These are phyloP conservation scores for Mycena crocata DNA, from an alignment of 768 basidiomycete species.

Conservation along the genomic window DNA sequence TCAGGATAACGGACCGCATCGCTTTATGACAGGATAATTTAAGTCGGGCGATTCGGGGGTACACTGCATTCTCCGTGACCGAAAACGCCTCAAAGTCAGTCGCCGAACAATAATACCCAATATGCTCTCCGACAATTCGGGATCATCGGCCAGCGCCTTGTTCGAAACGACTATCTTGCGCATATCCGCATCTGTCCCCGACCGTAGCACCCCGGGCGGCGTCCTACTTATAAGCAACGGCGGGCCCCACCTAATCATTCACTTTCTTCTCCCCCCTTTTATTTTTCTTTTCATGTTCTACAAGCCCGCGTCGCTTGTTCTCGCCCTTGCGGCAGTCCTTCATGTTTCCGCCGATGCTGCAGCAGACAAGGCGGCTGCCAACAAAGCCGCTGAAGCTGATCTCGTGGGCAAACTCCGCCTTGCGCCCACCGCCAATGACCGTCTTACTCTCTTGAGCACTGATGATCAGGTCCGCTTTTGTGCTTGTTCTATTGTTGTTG, in stretches of 20 bases:
- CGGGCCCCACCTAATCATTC: conserved; percentile 1
- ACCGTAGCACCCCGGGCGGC: background rate
- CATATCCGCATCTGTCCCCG: conserved; percentile 6
- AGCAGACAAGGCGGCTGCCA: background rate
- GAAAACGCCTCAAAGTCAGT: background rate
- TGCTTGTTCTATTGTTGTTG: background rate
- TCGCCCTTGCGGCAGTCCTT: conserved; percentile 9
- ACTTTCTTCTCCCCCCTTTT: conserved; percentile 17
- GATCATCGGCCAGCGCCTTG: background rate
- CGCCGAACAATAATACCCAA: background rate
- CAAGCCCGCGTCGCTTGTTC: conserved; percentile 9
- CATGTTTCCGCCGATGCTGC: conserved; percentile 19
- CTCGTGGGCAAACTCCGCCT: conserved; percentile 24
- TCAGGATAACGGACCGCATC: background rate
- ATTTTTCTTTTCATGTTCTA: conserved; percentile 14
- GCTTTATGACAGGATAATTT: no score
- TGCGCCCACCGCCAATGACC: conserved; percentile 25
- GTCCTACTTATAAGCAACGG: background rate
- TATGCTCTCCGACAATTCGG: conserved; percentile 5
- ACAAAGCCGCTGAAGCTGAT: conserved; percentile 14
- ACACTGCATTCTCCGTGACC: background rate
- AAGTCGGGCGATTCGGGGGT: conserved; percentile 10
- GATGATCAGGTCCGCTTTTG: conserved; percentile 28
- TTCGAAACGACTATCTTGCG: background rate
- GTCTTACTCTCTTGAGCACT: conserved; percentile 11